Base-by-base conservation (phyloP, 192 early-diverging fungal genomes). In the Spizellomyces punctatus region DNA sequence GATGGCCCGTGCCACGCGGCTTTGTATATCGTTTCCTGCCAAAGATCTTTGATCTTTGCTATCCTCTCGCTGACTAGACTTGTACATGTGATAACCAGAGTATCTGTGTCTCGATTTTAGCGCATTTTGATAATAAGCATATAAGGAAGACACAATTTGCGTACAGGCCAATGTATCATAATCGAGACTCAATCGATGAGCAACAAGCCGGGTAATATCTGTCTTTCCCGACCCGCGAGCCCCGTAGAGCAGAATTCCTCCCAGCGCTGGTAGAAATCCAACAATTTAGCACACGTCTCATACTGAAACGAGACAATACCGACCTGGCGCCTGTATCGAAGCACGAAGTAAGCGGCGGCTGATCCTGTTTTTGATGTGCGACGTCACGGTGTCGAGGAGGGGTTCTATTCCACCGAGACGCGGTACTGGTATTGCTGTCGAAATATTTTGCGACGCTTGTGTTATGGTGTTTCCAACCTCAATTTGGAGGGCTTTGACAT, bases 1-100 rank as follows among this genome's bases (percentile, higher is more conserved):
- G 85, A 85, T n/a, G 93, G 93, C 6, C 83, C 74, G 52, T 87
- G 89, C 84, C 86, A 92, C 14, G 83, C 82, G n/a, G 88, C 87
- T 22, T 86, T 81, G 54, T 88, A 79, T 70, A 91, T 86, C 75
- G 83, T 83, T 54, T 83, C 69, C 71, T 84, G 80, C 8, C 90
- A 69, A 22, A 79, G 75, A 6, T 89, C 84, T 67, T 85, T 88
- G 59, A 94, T 72, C 12, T 82, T 79, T 4, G 87, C 80, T 6
- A 88, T 63, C 46, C 85, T 73, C 54, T 89, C 88, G 54, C 84
- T 81, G 36, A 82, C 83, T 49, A 88, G 69, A 58, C 89, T 85
- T 54, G 88, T 88, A 67, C 95, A 93, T 45, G 89, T 68, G 6
- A 93, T 80, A 16, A 88, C 74, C n/a, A 83, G 82, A 4, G 89